phyloP scores from a whole-genome alignment of 805 yeast species.

The Suhomyces faveliae region DNA sequence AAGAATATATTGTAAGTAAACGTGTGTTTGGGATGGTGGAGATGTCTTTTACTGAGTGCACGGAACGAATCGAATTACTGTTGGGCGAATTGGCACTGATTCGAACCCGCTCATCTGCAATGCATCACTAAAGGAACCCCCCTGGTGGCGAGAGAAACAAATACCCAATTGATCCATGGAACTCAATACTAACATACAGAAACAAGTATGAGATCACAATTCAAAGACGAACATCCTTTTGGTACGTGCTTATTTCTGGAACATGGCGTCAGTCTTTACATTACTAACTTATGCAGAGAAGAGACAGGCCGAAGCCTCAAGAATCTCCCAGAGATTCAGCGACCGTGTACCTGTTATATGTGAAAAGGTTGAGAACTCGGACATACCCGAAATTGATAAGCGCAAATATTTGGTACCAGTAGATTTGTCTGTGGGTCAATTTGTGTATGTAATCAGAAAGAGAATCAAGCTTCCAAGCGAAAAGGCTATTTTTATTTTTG shows the following conservation, averaged over 20 bases:
- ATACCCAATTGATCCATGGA: not conserved
- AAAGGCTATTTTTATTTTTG: constrained; percentile 96
- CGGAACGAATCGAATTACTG: not conserved
- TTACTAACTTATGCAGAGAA: constrained; percentile 50
- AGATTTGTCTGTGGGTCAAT: constrained; percentile 95
- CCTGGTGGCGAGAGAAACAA: constrained; percentile 1
- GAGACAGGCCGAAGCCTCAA: constrained; percentile 90
- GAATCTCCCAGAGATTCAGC: constrained; percentile 82
- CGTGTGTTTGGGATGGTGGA: not conserved
- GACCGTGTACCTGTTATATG: constrained; percentile 97
- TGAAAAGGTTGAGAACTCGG: constrained; percentile 95
- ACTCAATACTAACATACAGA: constrained; percentile 11
- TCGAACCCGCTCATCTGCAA: not conserved
- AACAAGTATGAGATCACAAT: constrained; percentile 77
- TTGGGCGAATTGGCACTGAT: not conserved
- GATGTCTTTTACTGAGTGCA: not conserved
- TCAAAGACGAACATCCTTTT: constrained; percentile 93
- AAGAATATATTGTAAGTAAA: not conserved
- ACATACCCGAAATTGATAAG: constrained; percentile 94
- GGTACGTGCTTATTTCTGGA: constrained; percentile 49
- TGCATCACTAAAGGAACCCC: not conserved
- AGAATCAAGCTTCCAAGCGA: constrained; percentile 94
- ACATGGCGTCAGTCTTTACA: not conserved
- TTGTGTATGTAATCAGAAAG: constrained; percentile 95
- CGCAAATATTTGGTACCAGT: constrained; percentile 95